Percentiles rank a stretch among this genome's conserved stretches.
Conservation (phyloP, 2,329 filamentous ascomycete species). For the Pseudopithomyces chartarum region DNA sequence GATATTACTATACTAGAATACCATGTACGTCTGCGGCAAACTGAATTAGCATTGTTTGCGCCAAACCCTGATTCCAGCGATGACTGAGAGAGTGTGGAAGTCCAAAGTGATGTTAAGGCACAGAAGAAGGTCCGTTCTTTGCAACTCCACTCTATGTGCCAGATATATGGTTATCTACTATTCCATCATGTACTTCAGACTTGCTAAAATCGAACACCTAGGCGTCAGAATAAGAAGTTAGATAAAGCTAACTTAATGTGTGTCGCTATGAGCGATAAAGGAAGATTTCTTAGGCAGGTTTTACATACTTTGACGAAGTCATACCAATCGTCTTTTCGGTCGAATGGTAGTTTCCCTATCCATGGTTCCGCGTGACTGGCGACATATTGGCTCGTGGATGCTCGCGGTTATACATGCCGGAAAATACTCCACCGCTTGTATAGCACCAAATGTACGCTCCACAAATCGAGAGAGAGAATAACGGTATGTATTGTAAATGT, state of each 20-base stretch:
- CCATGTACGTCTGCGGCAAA: conserved; percentile 7
- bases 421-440: not conserved
- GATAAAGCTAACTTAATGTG: not conserved
- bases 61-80: not conserved
- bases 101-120: conserved; percentile 12
- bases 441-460: conserved; percentile 9
- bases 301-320: not conserved
- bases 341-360: not conserved
- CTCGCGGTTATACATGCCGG: conserved; percentile 8
- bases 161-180: not conserved
- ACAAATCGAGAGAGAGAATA: conserved; percentile 12
- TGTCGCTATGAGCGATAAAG: not conserved
- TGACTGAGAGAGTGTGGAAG: conserved; percentile 7
- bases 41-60: not conserved
- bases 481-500: conserved; percentile 9
- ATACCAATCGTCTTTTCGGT: conserved; percentile 1
- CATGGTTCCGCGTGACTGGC: not conserved
- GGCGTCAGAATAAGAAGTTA: not conserved
- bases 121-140: conserved; percentile 1
- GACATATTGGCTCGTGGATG: conserved; percentile 5
- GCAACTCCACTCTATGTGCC: not conserved
- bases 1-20: not conserved
- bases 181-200: not conserved
- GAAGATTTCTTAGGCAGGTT: not conserved
- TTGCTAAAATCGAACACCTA: not conserved